Base-by-base conservation (phyloP, 2,329 filamentous ascomycete species). In the Tolypocladium capitatum region DNA sequence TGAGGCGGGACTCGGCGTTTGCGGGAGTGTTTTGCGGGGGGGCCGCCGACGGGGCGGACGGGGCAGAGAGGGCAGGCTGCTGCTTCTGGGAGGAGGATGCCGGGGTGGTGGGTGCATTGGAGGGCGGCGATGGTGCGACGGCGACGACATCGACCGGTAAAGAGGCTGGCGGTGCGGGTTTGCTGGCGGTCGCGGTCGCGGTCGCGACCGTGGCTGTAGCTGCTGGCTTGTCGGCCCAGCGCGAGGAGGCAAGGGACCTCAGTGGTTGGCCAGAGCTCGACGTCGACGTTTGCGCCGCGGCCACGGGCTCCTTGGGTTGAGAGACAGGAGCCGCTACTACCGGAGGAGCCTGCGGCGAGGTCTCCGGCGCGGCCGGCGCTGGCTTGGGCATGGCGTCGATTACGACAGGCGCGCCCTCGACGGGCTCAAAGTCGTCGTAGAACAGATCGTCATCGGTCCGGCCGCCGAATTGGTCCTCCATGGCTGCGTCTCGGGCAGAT, bases 381-480 rank as follows among this genome's bases (percentile, higher is more conserved):
- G n/a, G 21, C 33, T 28, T 45, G 43, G 2, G 50, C 28, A 34
- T 56, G 54, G 38, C 56, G 45, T 16, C 8, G n/a, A 56, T 50
- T 21, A 62, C 52, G 21, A 65, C 54, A 5, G 61, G 49, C 42
- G 64, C 59, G 52, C 61, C 61, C 36, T 68, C 62, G 45, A 78
- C 69, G 8, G 75, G 76, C 59, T 80, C 77, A 49, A 80, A 78
- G 56, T 81, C 77, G 54, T 81, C 78, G 51, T 74, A 73, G 58
- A 81, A 81, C 50, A 81, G 69, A 57, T 80, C 77, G 54, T 81
- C 78, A 56, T 81, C 77, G 42, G 77, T 80, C 20, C 77, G 70
- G 43, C 76, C 76, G 50, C 73, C 71, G 54, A 80, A 80, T 56
- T 80, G 76, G 53, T 80, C 76, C 21, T 80, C 76, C 76, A 80